Evolutionary conservation across 768 basidiomycete species (phyloP), one percentile per base, ranked within the genome.

Genomic region (Xerocomus potaroensis): DNA sequence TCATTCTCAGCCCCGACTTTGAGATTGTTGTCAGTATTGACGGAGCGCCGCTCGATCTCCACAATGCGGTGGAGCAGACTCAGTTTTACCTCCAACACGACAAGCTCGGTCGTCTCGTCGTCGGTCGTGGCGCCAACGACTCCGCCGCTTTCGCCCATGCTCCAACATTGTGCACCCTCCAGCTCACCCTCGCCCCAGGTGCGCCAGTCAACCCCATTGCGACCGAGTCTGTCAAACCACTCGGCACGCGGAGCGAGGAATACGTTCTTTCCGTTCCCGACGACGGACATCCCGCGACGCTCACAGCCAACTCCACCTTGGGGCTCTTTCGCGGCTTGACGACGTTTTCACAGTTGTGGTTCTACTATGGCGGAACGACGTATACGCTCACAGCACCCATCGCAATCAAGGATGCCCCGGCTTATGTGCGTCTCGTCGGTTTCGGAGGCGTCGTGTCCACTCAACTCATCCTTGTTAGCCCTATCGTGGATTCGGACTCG

Each of bases 321-420:
- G 80, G 81, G 0, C 57, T 81, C 5, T 68, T 73, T 10, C 65
- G 80, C 21, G 81, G 81, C 0, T 51, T 83, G 41, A 73, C 76
- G 4, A 81, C 80, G 2, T 82, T 83, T 54, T 60, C 65, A 16
- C 78, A 79, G 57, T 52, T 83, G 14, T 79, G 76, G 68, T 82
- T 76, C 49, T 60, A 67, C 18, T 51, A 64, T 32, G 32, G 38
- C 4, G 64, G 50, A 0, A 45, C 47, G 41, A 67, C 60, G 19
- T 79, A 79, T 22, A 69, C 66, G 1, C 51, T 73, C 36, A 41
- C 66, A 2, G 72, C 69, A 0, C 76, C 76, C 0, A 46, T 77
- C 6, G 19, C 53, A 1, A 74, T 81, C 39, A 47, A 41, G 8
- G 80, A 81, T 47, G 36, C 60, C 5, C 78, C 80, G 29, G 72